Conservation (phyloP, 306 rosid genomes). For the Pyrus communis region DNA sequence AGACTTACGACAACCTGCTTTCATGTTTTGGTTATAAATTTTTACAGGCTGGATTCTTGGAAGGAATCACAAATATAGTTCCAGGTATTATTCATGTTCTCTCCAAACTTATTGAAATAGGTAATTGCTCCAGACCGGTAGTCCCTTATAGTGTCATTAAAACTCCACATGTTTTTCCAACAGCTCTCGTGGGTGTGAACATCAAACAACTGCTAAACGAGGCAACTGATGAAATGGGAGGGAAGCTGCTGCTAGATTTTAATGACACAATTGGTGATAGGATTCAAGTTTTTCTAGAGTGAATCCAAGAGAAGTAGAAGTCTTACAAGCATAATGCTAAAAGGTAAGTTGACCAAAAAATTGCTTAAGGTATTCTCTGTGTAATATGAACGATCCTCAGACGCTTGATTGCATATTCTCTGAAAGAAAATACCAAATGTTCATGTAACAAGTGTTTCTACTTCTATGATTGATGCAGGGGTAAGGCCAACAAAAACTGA, state of each 20-base stretch:
- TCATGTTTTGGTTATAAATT: constrained; percentile 1
- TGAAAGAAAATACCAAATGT: background rate
- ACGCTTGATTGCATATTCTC: too few relatives aligned
- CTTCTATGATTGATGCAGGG: background rate
- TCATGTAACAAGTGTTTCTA: background rate
- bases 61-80: constrained; percentile 77
- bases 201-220: constrained; percentile 71
- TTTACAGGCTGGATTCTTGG: constrained; percentile 92
- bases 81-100: constrained; percentile 54
- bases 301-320: background rate
- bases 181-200: constrained; percentile 86
- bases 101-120: background rate
- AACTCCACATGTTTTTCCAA: constrained; percentile 1
- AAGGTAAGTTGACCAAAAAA: background rate
- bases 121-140: background rate
- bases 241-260: constrained; percentile 68
- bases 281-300: constrained; percentile 82
- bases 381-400: too few relatives aligned
- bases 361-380: background rate
- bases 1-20: constrained; percentile 1
- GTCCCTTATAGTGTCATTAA: constrained; percentile 9
- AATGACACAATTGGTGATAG: constrained; percentile 77
- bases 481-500: background rate
- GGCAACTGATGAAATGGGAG: constrained; percentile 76
- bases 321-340: background rate